phyloP scores from a whole-genome alignment of 2,329 filamentous ascomycete species.

The Fonsecaea monophora region DNA sequence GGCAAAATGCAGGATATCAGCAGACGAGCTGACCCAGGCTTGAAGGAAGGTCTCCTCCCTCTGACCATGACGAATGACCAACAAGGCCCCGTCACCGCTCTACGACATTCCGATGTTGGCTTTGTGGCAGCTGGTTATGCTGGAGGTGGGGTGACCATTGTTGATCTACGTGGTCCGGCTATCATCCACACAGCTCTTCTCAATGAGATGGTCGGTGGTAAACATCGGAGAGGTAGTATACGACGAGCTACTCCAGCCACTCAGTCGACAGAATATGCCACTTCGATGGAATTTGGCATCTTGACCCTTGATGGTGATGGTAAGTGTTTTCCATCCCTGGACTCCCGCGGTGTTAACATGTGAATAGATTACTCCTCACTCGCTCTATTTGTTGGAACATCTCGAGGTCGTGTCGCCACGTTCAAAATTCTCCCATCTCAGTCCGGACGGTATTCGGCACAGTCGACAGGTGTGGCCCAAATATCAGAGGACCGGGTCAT shows the following conservation, averaged over 20 bases:
- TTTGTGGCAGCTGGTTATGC: conserved; percentile 90
- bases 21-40: conserved; percentile 70
- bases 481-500: conserved; percentile 73
- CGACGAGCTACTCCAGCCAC: conserved; percentile 43
- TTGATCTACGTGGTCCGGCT: conserved; percentile 85
- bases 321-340: conserved; percentile 41
- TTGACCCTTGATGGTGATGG: conserved; percentile 91
- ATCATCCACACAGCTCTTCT: conserved; percentile 79
- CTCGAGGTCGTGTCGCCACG: conserved; percentile 79
- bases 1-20: conserved; percentile 78
- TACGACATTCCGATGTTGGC: conserved; percentile 88
- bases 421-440: conserved; percentile 84
- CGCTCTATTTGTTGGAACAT: conserved; percentile 88
- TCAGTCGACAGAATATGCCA: conserved; percentile 73
- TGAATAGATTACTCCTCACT: conserved; percentile 83
- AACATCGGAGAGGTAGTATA: conserved; percentile 78
- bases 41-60: conserved; percentile 84
- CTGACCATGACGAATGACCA: conserved; percentile 81
- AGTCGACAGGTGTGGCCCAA: conserved; percentile 70
- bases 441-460: conserved; percentile 73
- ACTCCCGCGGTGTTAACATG: conserved; percentile 38
- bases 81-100: conserved; percentile 77
- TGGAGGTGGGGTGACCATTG: conserved; percentile 76
- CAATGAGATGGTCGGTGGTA: conserved; percentile 76
- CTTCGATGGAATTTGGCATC: conserved; percentile 85